A percentile compares a stretch with the other conserved stretches of the same genome.
Conservation (phyloP, 2,329 filamentous ascomycete genomes). For the Phialophora macrospora region DNA sequence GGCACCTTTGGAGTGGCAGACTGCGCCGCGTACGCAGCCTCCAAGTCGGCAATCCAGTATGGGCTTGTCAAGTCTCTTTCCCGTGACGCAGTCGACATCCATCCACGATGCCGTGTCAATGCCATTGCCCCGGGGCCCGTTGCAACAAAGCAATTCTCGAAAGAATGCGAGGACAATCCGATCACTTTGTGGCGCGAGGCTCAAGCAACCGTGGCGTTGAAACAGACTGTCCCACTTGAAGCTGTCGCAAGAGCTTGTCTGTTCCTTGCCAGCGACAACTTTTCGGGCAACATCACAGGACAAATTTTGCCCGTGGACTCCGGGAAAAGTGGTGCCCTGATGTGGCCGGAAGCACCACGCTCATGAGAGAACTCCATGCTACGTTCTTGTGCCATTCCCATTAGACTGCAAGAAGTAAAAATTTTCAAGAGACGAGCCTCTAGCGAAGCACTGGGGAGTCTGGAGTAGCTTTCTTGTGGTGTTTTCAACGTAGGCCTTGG, state of each 20-base stretch:
- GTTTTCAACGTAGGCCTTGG: neutral
- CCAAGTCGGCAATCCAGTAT: conserved; percentile 54
- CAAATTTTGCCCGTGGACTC: conserved; percentile 54
- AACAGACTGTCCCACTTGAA: conserved; percentile 46
- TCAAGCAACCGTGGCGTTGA: conserved; percentile 52
- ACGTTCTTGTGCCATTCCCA: neutral
- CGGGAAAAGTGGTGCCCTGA: conserved; percentile 53
- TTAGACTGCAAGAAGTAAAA: neutral
- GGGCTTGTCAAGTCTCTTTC: conserved; percentile 51
- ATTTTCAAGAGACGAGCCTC: neutral
- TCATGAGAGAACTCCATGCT: neutral
- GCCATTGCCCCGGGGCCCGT: conserved; percentile 55
- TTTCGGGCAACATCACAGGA: conserved; percentile 52
- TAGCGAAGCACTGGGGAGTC: neutral
- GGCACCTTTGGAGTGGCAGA: conserved; percentile 52
- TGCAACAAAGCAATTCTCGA: conserved; percentile 50
- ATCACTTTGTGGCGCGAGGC: conserved; percentile 50
- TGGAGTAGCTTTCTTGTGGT: neutral
- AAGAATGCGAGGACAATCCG: conserved; percentile 49
- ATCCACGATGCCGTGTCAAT: conserved; percentile 50
- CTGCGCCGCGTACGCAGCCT: conserved; percentile 53
- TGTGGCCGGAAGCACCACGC: conserved; percentile 41
- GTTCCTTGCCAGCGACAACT: conserved; percentile 55
- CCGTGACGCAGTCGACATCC: conserved; percentile 49
- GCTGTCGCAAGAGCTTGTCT: conserved; percentile 53